A percentile compares a stretch with the other conserved stretches of the same genome.
These are phyloP conservation scores for Bruguiera parviflora DNA, from an alignment of 345 rosid species.

Conservation along the genomic window DNA sequence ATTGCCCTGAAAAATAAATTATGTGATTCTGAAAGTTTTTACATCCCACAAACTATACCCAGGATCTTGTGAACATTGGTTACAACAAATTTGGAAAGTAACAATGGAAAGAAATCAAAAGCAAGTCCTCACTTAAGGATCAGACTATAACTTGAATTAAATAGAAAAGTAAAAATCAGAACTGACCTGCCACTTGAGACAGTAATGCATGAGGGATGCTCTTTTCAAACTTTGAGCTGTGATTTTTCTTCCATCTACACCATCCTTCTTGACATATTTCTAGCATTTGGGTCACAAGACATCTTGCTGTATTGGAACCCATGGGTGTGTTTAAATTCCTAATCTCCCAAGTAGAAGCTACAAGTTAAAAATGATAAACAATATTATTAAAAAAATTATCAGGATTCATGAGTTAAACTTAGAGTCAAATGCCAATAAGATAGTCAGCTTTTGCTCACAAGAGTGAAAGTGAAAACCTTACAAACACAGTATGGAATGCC, in stretches of 20 bases:
- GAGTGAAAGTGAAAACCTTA: no score
- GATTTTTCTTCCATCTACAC: slow-evolving; percentile 72
- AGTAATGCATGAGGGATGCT: slow-evolving; percentile 69
- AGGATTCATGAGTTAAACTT: not conserved
- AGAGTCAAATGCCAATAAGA: no score
- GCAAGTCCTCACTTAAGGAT: not conserved
- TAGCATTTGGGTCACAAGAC: slow-evolving; percentile 79
- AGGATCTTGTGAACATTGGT: not conserved
- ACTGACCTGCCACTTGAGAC: slow-evolving; percentile 80
- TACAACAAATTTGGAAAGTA: no score
- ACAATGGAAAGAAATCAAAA: no score
- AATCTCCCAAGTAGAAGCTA: slow-evolving; percentile 97
- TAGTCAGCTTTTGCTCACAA: no score
- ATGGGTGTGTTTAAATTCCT: slow-evolving; percentile 51
- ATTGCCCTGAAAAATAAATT: not conserved
- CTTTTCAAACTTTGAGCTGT: slow-evolving; percentile 81
- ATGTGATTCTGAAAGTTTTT: not conserved
- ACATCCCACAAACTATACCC: not conserved
- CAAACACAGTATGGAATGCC: no score
- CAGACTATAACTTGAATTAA: not conserved
- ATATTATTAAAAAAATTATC: not conserved
- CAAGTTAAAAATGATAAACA: slow-evolving; percentile 2
- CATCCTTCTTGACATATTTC: slow-evolving; percentile 74
- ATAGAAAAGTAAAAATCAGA: not conserved
- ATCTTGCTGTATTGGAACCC: slow-evolving; percentile 56